Percentiles rank a stretch among this genome's conserved stretches.
phyloP scores from a whole-genome alignment of 441 rosid genomes.

The Adansonia grandidieri region DNA sequence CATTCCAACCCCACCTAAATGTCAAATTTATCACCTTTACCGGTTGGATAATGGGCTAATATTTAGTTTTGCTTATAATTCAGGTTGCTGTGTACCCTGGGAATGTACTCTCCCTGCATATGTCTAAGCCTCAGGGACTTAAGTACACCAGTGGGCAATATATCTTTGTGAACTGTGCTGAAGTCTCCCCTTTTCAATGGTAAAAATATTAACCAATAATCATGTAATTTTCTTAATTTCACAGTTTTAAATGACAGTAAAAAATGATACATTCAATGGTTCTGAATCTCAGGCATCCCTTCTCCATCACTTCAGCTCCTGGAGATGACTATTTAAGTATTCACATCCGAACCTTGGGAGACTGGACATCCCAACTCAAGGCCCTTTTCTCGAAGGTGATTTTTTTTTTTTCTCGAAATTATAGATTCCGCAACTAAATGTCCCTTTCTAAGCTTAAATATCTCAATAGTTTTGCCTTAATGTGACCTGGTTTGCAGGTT shows the following conservation, averaged over 20 bases:
- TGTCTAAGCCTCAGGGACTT: constrained; percentile 83
- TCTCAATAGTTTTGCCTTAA: neutral
- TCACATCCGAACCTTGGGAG: constrained; percentile 65
- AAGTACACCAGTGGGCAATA: constrained; percentile 86
- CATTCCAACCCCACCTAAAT: neutral
- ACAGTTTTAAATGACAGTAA: neutral
- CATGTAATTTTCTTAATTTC: neutral
- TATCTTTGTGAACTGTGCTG: constrained; percentile 71
- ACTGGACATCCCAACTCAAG: constrained; percentile 65
- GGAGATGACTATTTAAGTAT: constrained; percentile 66
- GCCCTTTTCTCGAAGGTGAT: constrained; percentile 48
- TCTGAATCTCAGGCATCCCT: constrained; percentile 59
- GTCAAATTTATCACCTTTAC: constrained; percentile 15
- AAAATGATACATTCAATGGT: neutral
- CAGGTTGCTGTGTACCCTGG: constrained; percentile 89
- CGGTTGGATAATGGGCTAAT: neutral
- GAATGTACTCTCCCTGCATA: constrained; percentile 73
- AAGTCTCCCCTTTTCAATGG: constrained; percentile 80
- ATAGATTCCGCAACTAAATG: neutral
- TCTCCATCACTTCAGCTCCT: constrained; percentile 72
- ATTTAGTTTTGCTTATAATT: constrained; percentile 13
- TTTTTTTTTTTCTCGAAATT: neutral
- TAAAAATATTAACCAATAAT: constrained; percentile 20
- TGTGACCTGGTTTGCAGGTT: neutral
- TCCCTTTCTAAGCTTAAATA: neutral